These are phyloP conservation scores for Hypoxylon intermedium DNA, from an alignment of 495 filamentous ascomycete species.

Conservation along the genomic window DNA sequence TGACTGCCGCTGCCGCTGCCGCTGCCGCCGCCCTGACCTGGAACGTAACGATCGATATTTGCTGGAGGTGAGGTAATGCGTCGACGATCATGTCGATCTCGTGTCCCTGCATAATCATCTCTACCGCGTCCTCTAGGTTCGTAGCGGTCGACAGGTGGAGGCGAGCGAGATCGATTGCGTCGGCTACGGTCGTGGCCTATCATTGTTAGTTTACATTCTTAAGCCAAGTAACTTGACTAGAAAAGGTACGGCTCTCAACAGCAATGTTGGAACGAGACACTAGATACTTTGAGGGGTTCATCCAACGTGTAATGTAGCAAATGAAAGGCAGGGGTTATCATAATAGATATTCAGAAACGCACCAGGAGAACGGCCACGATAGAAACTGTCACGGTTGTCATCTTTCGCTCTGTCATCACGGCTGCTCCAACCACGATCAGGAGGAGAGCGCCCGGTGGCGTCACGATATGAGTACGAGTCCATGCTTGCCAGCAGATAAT, in stretches of 20 bases:
- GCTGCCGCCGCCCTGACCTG: conserved; percentile 73
- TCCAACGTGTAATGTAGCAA: conserved; percentile 1
- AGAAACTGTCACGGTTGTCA: conserved; percentile 58
- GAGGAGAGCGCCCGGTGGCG: conserved; percentile 55
- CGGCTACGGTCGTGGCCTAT: conserved; percentile 51
- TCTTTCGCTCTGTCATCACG: conserved; percentile 60
- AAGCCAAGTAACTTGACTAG: background rate
- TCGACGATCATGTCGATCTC: conserved; percentile 61
- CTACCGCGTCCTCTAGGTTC: conserved; percentile 70
- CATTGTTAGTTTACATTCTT: conserved; percentile 26
- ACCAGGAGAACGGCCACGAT: conserved; percentile 65
- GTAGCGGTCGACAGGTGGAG: conserved; percentile 72
- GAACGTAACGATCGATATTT: conserved; percentile 95
- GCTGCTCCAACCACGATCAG: conserved; percentile 56
- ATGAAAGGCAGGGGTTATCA: conserved; percentile 19
- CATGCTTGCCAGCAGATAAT: conserved; percentile 40
- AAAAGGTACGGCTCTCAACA: background rate
- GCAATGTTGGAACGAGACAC: conserved; percentile 1
- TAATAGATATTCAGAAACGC: conserved; percentile 41
- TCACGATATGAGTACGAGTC: conserved; percentile 57
- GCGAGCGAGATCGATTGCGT: conserved; percentile 74
- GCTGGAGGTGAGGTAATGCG: conserved; percentile 67
- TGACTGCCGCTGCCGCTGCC: conserved; percentile 58
- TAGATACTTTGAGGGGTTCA: too few species aligned
- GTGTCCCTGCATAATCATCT: conserved; percentile 70